Base-by-base conservation (phyloP, 2,329 filamentous ascomycete genomes). In the Aspergillus quadricinctus region DNA sequence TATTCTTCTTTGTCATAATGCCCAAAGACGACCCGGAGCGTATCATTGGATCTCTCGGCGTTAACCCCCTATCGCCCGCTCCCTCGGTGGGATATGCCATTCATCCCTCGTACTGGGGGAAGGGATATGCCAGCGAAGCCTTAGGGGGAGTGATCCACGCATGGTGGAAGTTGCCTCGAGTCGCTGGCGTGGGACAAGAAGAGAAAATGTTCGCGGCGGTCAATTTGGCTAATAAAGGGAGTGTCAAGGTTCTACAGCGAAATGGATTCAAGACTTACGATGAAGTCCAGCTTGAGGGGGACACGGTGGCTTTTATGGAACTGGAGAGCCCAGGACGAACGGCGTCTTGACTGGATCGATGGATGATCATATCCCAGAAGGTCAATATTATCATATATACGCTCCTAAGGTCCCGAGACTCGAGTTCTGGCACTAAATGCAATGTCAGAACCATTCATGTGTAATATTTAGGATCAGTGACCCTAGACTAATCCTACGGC, bases 91-190 rank as follows among this genome's bases (percentile, higher is more conserved):
- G 66, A 45, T 68, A 66, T 29, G 54, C 59, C 21, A 55, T 67
- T 7, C 66, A 68, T 43, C 66, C 66, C 1, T 61, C 61, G 17
- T 62, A 54, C 25, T 69, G 66, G 66, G 61, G 64, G 0, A 63
- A 58, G 29, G 64, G 66, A 8, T 68, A 61, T 31, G 55, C 57
- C 27, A 66, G 57, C 10, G 66, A 69, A 57, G 66, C 66, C 4
- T 58, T 65, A n/a, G 41, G 50, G 35, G 62, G 55, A 3, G 48
- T 67, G 11, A 50, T 67, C 14, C 55, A 63, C 48, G 58, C 57
- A 3, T 69, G 66, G 64, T 68, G 66, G 64, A 61, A 58, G 4
- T 58, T 68, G 6, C 31, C 55, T 19, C 27, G 48, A 19, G 5
- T 43, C 2, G 35, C 4, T 8, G 27, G 23, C 10, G 37, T 6